Evolutionary conservation across 1,139 yeast species (phyloP), one percentile per base, ranked within the genome.

Genomic region (Geotrichum histeridarum): DNA sequence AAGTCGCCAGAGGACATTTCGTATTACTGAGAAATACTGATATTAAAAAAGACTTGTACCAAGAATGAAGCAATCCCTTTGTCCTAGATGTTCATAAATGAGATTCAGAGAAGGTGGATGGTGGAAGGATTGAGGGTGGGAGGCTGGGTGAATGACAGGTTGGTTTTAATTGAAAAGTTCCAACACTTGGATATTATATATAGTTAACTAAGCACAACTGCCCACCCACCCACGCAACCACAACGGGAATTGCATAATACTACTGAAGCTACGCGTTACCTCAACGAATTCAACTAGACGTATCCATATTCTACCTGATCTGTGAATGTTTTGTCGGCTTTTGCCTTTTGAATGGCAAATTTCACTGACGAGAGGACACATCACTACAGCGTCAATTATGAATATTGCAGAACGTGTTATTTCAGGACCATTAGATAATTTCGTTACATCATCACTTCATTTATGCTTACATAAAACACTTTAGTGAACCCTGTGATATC

Each of bases 1-100:
- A 89, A 82, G 71, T 87, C 95, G 60, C 79, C 61, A 9, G 50
- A 44, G 46, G 46, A n/a, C 46, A 42, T 42, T 30, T 42, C 30
- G 43, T 41, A 17, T 41, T 14, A 41, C 43, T 41, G 22, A 8
- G 15, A 8, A 15, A 41, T 41, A 17, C 43, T 14, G 43, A 15
- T 8, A 41, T n/a, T 17, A 17, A 41, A 15, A n/a, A 8, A 2
- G 15, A 37, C n/a, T 11, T 33, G 39, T 37, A n/a, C 37, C n/a
- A 17, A 37, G n/a, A 37, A 37, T 37, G 2, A 37, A 37, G 39
- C 39, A 37, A n/a, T 37, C 39, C 39, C 14, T 11, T 33, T 33
- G 37, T 37, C 15, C 15, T 37, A 37, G 39, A 37, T 37, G 39
- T 37, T 37, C 39, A 37, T 37, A 37, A 37, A 37, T 37, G 6